Conservation (phyloP, 2,329 filamentous ascomycete species). For the Diaporthe vexans region DNA sequence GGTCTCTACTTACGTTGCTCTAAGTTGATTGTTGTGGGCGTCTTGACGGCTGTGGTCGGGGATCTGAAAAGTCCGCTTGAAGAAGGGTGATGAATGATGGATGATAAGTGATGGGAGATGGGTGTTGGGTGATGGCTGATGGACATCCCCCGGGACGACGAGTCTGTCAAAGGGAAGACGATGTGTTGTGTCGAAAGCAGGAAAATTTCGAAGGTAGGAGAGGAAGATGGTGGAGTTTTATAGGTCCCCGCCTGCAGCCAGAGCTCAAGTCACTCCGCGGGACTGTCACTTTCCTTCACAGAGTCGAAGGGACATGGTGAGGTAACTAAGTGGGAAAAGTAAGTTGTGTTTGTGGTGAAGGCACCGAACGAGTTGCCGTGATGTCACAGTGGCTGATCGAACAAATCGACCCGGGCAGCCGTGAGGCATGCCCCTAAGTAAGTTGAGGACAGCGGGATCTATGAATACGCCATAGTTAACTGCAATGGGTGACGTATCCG, state of each 20-base stretch:
- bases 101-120: too few relatives aligned
- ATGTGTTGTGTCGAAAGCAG: neutral
- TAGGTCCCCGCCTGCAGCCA: neutral
- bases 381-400: neutral
- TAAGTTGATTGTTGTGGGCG: neutral
- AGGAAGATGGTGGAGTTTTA: neutral
- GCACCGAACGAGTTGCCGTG: neutral
- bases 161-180: neutral
- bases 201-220: neutral
- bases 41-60: neutral
- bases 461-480: neutral
- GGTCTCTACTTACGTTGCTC: neutral
- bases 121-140: too few relatives aligned
- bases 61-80: too few relatives aligned
- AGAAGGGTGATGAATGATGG: neutral
- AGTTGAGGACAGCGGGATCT: neutral
- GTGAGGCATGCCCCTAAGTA: neutral
- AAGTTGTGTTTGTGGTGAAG: neutral
- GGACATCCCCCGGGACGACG: neutral
- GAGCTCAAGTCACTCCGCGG: neutral
- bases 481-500: neutral
- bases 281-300: too few relatives aligned
- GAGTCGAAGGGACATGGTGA: neutral
- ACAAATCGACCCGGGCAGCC: too few relatives aligned
- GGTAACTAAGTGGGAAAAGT: neutral